Percentiles rank a stretch among this genome's conserved stretches.
phyloP scores from a whole-genome alignment of 306 rosid genomes.

The Senna siamea region DNA sequence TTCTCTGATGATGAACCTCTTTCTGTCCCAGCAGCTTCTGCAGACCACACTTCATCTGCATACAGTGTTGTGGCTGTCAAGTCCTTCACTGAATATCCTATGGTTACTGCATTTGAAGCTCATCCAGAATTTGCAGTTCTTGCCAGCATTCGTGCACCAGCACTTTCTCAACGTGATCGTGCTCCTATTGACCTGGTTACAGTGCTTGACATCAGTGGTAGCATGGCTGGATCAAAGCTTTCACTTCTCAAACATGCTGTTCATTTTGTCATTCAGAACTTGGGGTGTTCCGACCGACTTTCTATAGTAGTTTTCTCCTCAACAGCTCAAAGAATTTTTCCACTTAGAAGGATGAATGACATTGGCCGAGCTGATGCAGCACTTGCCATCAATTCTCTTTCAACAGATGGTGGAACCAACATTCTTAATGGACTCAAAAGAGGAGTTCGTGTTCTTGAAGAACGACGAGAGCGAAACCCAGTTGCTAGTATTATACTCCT shows the following conservation, averaged over 20 bases:
- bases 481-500: slow-evolving; percentile 62
- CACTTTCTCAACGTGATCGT: slow-evolving; percentile 44
- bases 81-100: slow-evolving; percentile 10
- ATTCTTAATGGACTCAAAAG: slow-evolving; percentile 62
- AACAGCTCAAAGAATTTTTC: slow-evolving; percentile 66
- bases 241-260: slow-evolving; percentile 66
- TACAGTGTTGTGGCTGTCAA: background rate
- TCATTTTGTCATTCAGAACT: slow-evolving; percentile 69
- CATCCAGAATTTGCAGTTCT: slow-evolving; percentile 52
- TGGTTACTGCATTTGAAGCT: slow-evolving; percentile 32
- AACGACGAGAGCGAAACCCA: slow-evolving; percentile 64
- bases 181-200: slow-evolving; percentile 72
- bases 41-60: slow-evolving; percentile 9
- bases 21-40: background rate
- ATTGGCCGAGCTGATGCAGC: slow-evolving; percentile 58
- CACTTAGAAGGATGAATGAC: slow-evolving; percentile 62
- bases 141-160: slow-evolving; percentile 52
- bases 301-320: slow-evolving; percentile 68
- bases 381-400: slow-evolving; percentile 58
- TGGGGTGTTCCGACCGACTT: slow-evolving; percentile 67
- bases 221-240: slow-evolving; percentile 76
- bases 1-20: slow-evolving; percentile 28
- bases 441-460: slow-evolving; percentile 60
- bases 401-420: slow-evolving; percentile 66
- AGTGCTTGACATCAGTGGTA: slow-evolving; percentile 71